A percentile compares a stretch with the other conserved stretches of the same genome.
Evolutionary conservation across 2,329 filamentous ascomycete genomes (phyloP).

Genomic region (Clathrospora elynae): DNA sequence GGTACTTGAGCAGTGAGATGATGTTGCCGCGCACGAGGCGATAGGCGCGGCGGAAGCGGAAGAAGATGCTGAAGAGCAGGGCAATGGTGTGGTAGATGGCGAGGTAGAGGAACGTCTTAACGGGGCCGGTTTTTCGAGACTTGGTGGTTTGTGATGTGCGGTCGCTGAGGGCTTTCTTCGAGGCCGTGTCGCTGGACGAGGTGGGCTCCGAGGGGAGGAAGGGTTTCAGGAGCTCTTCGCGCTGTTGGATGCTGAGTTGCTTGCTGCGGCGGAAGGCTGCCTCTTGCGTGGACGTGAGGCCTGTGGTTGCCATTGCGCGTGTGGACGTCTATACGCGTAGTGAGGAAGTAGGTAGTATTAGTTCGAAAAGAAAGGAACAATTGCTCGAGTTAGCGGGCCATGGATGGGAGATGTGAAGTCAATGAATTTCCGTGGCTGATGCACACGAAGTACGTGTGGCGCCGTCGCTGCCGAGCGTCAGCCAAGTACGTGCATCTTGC

Average conservation of each 20-base stretch:
- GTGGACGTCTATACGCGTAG: neutral
- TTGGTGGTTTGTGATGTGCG: slow-evolving; percentile 21
- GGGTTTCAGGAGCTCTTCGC: slow-evolving; percentile 57
- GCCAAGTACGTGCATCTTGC: slow-evolving; percentile 30
- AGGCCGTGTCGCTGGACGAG: slow-evolving; percentile 23
- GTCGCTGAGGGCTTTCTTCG: slow-evolving; percentile 19
- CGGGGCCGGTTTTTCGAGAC: slow-evolving; percentile 59
- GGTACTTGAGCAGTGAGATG: slow-evolving; percentile 85
- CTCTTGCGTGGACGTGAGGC: slow-evolving; percentile 38
- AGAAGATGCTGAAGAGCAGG: slow-evolving; percentile 83
- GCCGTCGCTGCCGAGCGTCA: slow-evolving; percentile 30
- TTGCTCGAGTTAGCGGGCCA: slow-evolving; percentile 15
- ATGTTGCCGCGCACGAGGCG: slow-evolving; percentile 77
- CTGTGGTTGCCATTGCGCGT: slow-evolving; percentile 42
- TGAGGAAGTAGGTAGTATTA: neutral
- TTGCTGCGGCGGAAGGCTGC: slow-evolving; percentile 43
- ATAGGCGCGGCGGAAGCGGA: slow-evolving; percentile 79
- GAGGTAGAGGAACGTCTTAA: slow-evolving; percentile 67
- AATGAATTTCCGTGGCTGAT: slow-evolving; percentile 38
- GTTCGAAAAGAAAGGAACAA: slow-evolving; percentile 5
- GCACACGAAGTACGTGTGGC: slow-evolving; percentile 36
- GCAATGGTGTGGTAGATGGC: slow-evolving; percentile 74
- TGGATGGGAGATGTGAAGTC: slow-evolving; percentile 22
- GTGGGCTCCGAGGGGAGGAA: slow-evolving; percentile 57
- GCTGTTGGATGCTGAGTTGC: slow-evolving; percentile 53